phyloP scores from a whole-genome alignment of 2,329 filamentous ascomycete species.

The Colletotrichum graminicola region DNA sequence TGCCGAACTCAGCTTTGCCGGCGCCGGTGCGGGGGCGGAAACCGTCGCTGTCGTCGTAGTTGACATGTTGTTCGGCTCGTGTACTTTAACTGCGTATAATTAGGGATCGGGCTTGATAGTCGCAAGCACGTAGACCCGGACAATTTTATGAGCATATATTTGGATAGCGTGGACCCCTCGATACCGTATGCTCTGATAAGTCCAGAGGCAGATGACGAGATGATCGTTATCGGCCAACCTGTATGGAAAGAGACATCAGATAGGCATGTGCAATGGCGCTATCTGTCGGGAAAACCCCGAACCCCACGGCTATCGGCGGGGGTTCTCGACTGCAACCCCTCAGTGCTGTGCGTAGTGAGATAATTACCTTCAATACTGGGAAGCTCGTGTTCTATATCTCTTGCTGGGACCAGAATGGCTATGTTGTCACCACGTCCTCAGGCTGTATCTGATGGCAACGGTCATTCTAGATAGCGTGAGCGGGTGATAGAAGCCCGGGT shows the following conservation, averaged over 20 bases:
- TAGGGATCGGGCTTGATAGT: not conserved
- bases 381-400: too few relatives aligned
- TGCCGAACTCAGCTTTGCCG: constrained; percentile 24
- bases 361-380: too few relatives aligned
- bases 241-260: constrained; percentile 4
- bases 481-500: too few relatives aligned
- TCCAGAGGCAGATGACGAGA: not conserved
- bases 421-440: too few relatives aligned
- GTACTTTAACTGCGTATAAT: not conserved
- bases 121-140: not conserved
- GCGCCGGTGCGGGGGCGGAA: constrained; percentile 15
- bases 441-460: too few relatives aligned
- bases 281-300: constrained; percentile 31
- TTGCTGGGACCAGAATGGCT: too few relatives aligned
- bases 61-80: constrained; percentile 27
- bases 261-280: constrained; percentile 29
- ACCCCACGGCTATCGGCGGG: constrained; percentile 16
- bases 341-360: too few relatives aligned
- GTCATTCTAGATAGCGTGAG: too few relatives aligned
- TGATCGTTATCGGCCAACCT: not conserved
- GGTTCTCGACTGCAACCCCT: not conserved
- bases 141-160: not conserved
- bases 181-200: not conserved
- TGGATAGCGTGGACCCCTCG: too few relatives aligned
- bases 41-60: constrained; percentile 17